Base-by-base conservation (phyloP, 129 eudicot species). In the Centella asiatica region DNA sequence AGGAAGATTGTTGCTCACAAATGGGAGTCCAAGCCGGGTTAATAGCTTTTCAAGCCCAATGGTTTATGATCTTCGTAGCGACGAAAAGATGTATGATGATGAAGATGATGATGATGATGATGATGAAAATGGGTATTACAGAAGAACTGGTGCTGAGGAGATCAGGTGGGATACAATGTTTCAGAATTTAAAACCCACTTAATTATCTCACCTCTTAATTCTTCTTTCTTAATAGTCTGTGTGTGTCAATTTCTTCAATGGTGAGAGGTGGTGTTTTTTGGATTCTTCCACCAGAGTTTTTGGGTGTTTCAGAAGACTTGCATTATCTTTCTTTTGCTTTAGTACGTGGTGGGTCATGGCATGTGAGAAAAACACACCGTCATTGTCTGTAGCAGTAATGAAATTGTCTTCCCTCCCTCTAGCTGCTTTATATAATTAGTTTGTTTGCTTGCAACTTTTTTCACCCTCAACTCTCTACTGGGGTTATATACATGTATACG, bases 91-190 rank as follows among this genome's bases (percentile, higher is more conserved):
- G 57, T n/a, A n/a, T n/a, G n/a, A n/a, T n/a, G 71, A 54, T 8
- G 65, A 45, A 6, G 79, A 63, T 22, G 70, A 65, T n/a, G 86
- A 82, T 26, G 84, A 72, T 10, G 77, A 71, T 3, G 77, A 66
- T 3, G 77, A 69, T 4, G 76, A 69, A 0, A n/a, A 53, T 55
- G 77, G 49, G 46, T 69, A 49, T 37, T 73, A 80, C 11, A 82
- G 86, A 79, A 48, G 79, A 7, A 58, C 78, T 65, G 83, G 78
- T 7, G 85, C 82, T 60, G 89, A 85, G 50, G 90, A 85, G 68
- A 83, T 89, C 72, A 80, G 80, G 80, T 89, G 95, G 97, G 97
- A 89, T 69, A 66, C 95, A 3, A 85, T 89, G 88, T 89, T 89
- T 81, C 86, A 89, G 66, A 80, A 89, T 78, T 68, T 89, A 70